Evolutionary conservation across 179 eudicot genomes (phyloP), one percentile per base, ranked within the genome.

Genomic region (Beta corolliflora): DNA sequence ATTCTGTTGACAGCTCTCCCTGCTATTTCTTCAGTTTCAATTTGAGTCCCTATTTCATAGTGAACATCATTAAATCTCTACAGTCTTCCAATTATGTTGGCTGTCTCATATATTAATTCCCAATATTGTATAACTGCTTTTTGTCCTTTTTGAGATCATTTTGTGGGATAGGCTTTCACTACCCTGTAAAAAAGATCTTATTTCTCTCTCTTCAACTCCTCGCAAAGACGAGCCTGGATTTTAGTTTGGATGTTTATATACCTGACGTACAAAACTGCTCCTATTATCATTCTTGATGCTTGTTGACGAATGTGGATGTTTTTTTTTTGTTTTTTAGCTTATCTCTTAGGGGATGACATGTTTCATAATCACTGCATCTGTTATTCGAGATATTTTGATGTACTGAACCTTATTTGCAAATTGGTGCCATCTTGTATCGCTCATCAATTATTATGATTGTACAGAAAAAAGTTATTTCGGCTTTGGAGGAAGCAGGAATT

Each of bases 401-500:
- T 6, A 11, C 29, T 64, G 14, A 10, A n/a, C 31, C 66, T 61
- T 61, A 61, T 13, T 61, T n/a, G 66, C 3, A 10, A 64, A 64
- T 25, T 80, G 29, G 29, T 25, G 29, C 29, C 29, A 63, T 81
- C 31, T 77, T 61, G 48, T n/a, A 18, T 60, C 44, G 58, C 73
- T 80, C 73, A 77, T 80, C 58, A 25, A 48, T 78, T 31, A 21
- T 55, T 74, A 77, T 53, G 45, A 36, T 76, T 68, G 16, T 90
- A 91, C 89, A 94, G 98, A 91, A 89, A 88, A 94, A 86, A 81
- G 94, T 89, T 83, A 88, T 94, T 58, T 75, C 55, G 18, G 96
- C 97, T 77, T 80, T 94, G 83, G 97, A 92, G 89, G 91, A 89
- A 82, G 97, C 97, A 84, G 98, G 97, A 48, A 73, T 94, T 60